Percentiles rank a stretch among this genome's conserved stretches.
phyloP scores from a whole-genome alignment of 495 filamentous ascomycete species.

The Rhypophila decipiens region DNA sequence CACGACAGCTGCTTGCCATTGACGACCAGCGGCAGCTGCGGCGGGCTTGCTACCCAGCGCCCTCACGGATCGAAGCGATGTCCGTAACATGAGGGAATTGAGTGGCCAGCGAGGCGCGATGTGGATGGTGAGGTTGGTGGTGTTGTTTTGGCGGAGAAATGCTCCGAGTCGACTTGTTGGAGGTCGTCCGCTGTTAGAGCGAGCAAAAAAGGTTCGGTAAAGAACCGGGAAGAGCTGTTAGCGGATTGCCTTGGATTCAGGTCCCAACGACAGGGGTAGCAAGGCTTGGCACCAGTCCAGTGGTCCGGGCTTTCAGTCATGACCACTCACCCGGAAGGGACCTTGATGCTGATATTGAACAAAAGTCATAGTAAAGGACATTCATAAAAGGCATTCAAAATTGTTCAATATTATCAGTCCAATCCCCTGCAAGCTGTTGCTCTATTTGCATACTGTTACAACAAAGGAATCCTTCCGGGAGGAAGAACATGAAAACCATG shows the following conservation, averaged over 20 bases:
- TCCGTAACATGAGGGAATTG: slow-evolving; percentile 63
- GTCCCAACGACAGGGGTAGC: background rate
- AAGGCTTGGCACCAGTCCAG: too few relatives aligned
- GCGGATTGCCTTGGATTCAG: background rate
- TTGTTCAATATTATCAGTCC: slow-evolving; percentile 14
- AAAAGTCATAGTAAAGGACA: too few relatives aligned
- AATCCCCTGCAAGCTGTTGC: slow-evolving; percentile 26
- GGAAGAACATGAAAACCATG: too few relatives aligned
- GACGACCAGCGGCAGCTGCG: slow-evolving; percentile 39
- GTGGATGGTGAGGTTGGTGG: slow-evolving; percentile 21
- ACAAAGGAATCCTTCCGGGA: slow-evolving; percentile 20
- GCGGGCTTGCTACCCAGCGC: slow-evolving; percentile 44
- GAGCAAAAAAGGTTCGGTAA: slow-evolving; percentile 36
- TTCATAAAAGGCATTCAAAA: background rate
- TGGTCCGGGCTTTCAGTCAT: too few relatives aligned
- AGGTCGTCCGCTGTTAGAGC: slow-evolving; percentile 4
- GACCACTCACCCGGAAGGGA: too few relatives aligned
- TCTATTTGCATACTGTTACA: slow-evolving; percentile 32
- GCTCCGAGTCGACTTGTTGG: background rate
- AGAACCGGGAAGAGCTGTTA: slow-evolving; percentile 19
- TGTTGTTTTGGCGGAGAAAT: slow-evolving; percentile 36
- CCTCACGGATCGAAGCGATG: slow-evolving; percentile 55
- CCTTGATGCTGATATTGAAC: too few relatives aligned
- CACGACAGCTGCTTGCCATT: slow-evolving; percentile 48
- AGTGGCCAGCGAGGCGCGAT: slow-evolving; percentile 36